phyloP scores from a whole-genome alignment of 1,139 yeast species.

The Yamadazyma dushanensis region DNA sequence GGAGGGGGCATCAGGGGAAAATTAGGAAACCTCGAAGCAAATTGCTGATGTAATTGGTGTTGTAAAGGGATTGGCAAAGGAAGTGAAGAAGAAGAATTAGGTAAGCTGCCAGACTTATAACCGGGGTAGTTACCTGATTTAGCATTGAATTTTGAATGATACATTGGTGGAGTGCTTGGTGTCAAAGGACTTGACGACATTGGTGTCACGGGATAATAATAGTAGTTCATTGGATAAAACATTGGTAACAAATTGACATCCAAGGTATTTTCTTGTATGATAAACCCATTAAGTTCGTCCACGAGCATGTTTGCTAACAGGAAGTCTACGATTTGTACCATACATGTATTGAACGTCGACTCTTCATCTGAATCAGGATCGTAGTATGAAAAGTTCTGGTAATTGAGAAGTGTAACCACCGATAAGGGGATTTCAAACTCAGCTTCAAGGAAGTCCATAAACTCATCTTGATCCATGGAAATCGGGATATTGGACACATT shows the following conservation, averaged over 20 bases:
- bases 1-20: not conserved
- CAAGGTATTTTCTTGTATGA: constrained; percentile 22
- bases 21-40: not conserved
- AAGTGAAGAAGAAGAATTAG: not conserved
- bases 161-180: constrained; percentile 4
- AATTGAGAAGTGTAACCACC: constrained; percentile 7
- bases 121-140: not conserved
- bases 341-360: constrained; percentile 7
- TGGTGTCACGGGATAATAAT: constrained; percentile 3
- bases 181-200: constrained; percentile 6
- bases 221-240: constrained; percentile 4
- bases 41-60: not conserved
- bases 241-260: constrained; percentile 18
- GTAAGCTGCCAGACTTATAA: not conserved
- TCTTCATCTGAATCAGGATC: constrained; percentile 5
- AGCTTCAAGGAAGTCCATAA: constrained; percentile 4
- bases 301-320: constrained; percentile 16
- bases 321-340: constrained; percentile 20
- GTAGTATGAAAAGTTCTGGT: constrained; percentile 5
- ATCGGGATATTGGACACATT: constrained; percentile 6
- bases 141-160: not conserved
- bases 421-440: not conserved
- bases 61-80: not conserved
- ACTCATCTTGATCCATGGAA: constrained; percentile 3
- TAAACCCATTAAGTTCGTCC: constrained; percentile 27